Evolutionary conservation across 306 rosid genomes (phyloP).

Genomic region (Lathyrus sativus): DNA sequence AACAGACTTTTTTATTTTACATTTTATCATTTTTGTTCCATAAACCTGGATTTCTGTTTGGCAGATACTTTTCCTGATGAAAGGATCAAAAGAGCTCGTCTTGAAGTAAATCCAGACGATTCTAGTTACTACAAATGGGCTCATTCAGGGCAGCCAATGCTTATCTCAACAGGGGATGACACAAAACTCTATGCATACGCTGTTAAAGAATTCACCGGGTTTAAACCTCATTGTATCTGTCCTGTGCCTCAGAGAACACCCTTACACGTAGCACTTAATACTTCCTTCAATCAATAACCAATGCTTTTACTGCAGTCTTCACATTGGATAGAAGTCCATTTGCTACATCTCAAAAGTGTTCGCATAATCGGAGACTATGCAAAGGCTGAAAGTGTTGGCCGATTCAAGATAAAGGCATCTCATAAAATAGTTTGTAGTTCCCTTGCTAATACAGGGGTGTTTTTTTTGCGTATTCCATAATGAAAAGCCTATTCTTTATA

Average conservation of each 20-base stretch:
- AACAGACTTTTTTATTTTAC: background rate
- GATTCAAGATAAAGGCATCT: constrained; percentile 72
- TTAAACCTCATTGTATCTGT: constrained; percentile 88
- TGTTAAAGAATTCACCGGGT: constrained; percentile 72
- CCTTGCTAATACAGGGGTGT: constrained; percentile 71
- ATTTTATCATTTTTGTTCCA: constrained; percentile 25
- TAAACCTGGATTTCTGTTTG: constrained; percentile 33
- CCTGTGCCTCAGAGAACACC: constrained; percentile 94
- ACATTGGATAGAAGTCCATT: constrained; percentile 61
- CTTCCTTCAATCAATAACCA: constrained; percentile 59
- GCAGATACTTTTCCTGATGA: constrained; percentile 70
- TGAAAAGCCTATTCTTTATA: constrained; percentile 64
- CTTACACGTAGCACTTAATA: constrained; percentile 70
- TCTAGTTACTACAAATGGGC: constrained; percentile 89
- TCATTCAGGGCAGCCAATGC: constrained; percentile 92
- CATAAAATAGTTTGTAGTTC: constrained; percentile 83
- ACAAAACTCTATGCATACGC: constrained; percentile 90
- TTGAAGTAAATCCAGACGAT: constrained; percentile 51
- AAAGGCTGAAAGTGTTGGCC: constrained; percentile 56
- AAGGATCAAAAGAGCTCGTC: constrained; percentile 57
- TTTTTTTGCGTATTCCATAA: constrained; percentile 84
- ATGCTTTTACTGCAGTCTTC: constrained; percentile 83
- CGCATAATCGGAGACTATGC: constrained; percentile 54
- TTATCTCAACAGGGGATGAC: constrained; percentile 95
- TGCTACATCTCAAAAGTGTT: constrained; percentile 53